Conservation (phyloP, 805 yeast genomes). For the Saccharomyces kudriavzevii region DNA sequence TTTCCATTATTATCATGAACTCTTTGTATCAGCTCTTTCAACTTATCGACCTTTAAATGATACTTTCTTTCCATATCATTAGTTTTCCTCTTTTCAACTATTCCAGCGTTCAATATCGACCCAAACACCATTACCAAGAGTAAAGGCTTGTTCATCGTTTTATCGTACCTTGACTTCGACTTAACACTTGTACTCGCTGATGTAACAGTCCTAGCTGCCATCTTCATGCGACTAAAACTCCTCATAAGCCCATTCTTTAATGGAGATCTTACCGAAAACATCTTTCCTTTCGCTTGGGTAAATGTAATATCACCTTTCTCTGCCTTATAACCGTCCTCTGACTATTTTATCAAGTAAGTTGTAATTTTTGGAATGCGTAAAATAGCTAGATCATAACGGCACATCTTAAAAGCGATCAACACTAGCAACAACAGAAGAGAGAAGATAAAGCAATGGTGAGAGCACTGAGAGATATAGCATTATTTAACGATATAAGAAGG, state of each 20-base stretch:
- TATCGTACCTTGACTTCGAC: slow-evolving; percentile 24
- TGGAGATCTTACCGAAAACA: not conserved
- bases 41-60: slow-evolving; percentile 31
- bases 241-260: not conserved
- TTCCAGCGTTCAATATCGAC: slow-evolving; percentile 40
- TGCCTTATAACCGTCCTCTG: not conserved
- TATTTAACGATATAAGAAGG: not conserved
- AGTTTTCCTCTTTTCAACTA: slow-evolving; percentile 34
- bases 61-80: slow-evolving; percentile 36
- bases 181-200: slow-evolving; percentile 2
- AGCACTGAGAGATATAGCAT: not conserved
- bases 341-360: not conserved
- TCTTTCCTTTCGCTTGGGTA: not conserved
- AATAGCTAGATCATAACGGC: not conserved
- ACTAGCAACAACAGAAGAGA: not conserved
- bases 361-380: not conserved
- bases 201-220: not conserved
- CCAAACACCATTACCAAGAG: slow-evolving; percentile 38
- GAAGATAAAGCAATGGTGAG: not conserved
- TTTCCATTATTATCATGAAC: slow-evolving; percentile 31
- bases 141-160: slow-evolving; percentile 33
- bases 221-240: not conserved
- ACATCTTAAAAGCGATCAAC: not conserved
- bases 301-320: not conserved
- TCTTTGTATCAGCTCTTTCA: slow-evolving; percentile 34